Conservation (phyloP, 345 rosid species). For the Gossypium arboreum region DNA sequence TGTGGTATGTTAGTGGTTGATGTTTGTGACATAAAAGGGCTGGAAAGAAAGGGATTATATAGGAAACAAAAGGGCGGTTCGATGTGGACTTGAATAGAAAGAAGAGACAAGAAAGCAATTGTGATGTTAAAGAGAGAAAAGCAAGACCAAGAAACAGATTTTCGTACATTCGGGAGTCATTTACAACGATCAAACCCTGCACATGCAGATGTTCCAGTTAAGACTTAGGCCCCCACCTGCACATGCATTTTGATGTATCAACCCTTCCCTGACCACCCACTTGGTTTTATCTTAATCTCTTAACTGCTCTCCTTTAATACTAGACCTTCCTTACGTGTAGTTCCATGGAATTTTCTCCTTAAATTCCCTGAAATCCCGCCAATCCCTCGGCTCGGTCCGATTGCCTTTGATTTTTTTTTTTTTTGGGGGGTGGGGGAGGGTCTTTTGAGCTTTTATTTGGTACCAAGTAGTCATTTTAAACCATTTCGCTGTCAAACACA, state of each 20-base stretch:
- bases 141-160: slow-evolving; percentile 11
- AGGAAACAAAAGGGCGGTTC: slow-evolving; percentile 13
- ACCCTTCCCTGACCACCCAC: background rate
- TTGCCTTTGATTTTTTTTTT: slow-evolving; percentile 10
- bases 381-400: background rate
- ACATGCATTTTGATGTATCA: slow-evolving; percentile 34
- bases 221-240: slow-evolving; percentile 34
- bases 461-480: background rate
- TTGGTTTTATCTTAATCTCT: background rate
- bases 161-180: slow-evolving; percentile 22
- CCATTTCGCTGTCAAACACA: slow-evolving; percentile 6
- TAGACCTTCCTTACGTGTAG: background rate
- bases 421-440: background rate
- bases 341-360: slow-evolving; percentile 6
- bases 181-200: slow-evolving; percentile 29
- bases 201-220: slow-evolving; percentile 66
- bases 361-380: slow-evolving; percentile 20
- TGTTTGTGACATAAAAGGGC: background rate
- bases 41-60: slow-evolving; percentile 17
- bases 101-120: slow-evolving; percentile 23
- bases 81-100: slow-evolving; percentile 20
- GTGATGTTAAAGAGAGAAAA: slow-evolving; percentile 5
- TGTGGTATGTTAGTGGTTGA: background rate
- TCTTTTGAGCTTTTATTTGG: background rate
- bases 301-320: background rate